Evolutionary conservation across 1,139 yeast genomes (phyloP), one percentile per base, ranked within the genome.

Genomic region (Saccharomyces uvarum): DNA sequence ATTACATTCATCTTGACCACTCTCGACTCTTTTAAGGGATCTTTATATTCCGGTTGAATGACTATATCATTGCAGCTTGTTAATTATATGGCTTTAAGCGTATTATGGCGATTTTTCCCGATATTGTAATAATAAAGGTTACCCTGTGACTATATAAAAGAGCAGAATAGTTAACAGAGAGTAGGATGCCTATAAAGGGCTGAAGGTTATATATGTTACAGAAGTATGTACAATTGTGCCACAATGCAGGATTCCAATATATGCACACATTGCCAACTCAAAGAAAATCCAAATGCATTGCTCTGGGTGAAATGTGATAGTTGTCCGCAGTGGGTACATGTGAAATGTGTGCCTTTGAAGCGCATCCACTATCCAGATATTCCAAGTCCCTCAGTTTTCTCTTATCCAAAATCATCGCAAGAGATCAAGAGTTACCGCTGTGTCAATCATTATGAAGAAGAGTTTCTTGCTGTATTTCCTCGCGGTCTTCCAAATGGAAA

Each of bases 1-100:
- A 9, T 38, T 13, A 19, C 24, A 16, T 38, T 38, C 24, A 38
- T 16, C 44, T 38, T 38, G 73, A 44, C 79, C 79, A 4, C 68
- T 66, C 11, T 67, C 67, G 63, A 82, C 80, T 51, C 67, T 70
- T 58, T 73, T 76, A 41, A 76, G 70, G 61, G 78, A 75, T 31
- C 48, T 54, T 28, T 62, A 4, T 2, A 13, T 7, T 14, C 14
- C 14, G 4, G 9, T n/a, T 8, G 7, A 7, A 33, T 33, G 13
- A 3, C 13, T 14, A 1, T 14, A 33, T 2, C 24, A 19, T 38
- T 16, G 4, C 3, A 16, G 19, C 6, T 38, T 13, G 38, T 4
- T 2, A 24, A 24, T 6, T 24, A n/a, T 32, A 14, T 32, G n/a
- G 11, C 11, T 16, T 38, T 38, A 8, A 38, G 24, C 19, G 9